phyloP scores from a whole-genome alignment of 176 grass and related monocot genomes.

The Elymus sibiricus region DNA sequence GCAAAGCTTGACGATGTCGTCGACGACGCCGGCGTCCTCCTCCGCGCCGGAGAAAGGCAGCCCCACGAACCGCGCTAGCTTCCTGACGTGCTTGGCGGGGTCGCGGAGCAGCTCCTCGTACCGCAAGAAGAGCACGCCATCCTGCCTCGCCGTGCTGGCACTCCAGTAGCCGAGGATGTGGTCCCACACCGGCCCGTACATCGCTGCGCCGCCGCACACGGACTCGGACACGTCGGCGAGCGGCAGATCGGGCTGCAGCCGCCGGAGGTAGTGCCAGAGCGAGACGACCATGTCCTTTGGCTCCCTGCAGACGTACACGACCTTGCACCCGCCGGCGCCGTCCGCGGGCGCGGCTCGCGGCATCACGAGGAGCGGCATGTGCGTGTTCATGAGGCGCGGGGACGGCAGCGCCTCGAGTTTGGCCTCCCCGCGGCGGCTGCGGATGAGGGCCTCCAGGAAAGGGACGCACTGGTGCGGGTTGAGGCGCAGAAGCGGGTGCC shows the following conservation, averaged over 20 bases:
- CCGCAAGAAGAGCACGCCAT: slow-evolving; percentile 23
- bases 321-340: not conserved
- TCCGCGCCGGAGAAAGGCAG: not conserved
- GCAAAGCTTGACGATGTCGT: slow-evolving; percentile 14
- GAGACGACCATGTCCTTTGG: not conserved
- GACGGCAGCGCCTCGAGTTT: too few species aligned
- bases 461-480: not conserved
- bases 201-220: not conserved
- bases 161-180: not conserved
- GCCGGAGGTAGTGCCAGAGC: not conserved
- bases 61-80: too few species aligned
- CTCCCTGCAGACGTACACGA: not conserved
- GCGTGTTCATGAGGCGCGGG: too few species aligned
- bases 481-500: not conserved
- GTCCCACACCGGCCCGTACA: slow-evolving; percentile 19
- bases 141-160: not conserved
- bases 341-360: not conserved
- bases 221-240: not conserved
- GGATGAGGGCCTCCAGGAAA: not conserved
- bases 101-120: slow-evolving; percentile 38
- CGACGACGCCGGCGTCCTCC: not conserved
- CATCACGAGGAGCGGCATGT: too few species aligned
- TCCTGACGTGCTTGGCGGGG: not conserved
- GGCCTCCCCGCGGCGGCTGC: not conserved
- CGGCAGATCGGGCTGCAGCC: not conserved